Evolutionary conservation across 257 asterid species (phyloP), one percentile per base, ranked within the genome.

Genomic region (Przewalskia tangutica): DNA sequence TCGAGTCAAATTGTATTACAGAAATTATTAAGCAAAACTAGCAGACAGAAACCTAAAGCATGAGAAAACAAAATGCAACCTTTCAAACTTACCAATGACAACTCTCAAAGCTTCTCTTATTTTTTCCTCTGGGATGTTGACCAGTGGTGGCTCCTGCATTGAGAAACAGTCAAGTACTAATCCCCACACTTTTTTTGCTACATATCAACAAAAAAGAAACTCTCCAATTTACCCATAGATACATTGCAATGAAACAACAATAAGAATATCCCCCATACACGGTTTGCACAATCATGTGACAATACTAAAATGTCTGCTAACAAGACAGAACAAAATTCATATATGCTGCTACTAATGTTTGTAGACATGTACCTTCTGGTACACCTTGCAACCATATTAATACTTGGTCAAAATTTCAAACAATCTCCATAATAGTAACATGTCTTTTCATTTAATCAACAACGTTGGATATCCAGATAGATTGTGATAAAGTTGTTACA

Each of bases 111-210:
- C 97, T 75, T 86, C 58, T 32, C 84, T 87, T 83, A 94, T 90
- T 60, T 84, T 42, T 77, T 88, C 91, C 77, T 88, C 97, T 0
- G 98, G 97, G 59, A 94, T 94, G 87, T 82, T 91, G 34, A 86
- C 88, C 82, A 78, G 89, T 71, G 91, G 92, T 79, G 90, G 92
- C 82, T 93, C 98, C 98, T 94, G 95, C 84, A 84, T 66, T 80
- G 84, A 73, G 70, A 48, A 58, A 81, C 80, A 62, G 83, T 82
- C 60, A 17, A 51, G 79, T 71, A 59, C 83, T 44, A 11, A 73
- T 48, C 60, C 16, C 48, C 46, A 27, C 0, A 20, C 7, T 0
- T 13, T 13, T 16, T 48, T 50, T 23, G 46, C 2, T 23, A 48
- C 44, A 51, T 73, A 48, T 73, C 14, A 48, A 62, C 6, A 56